These are phyloP conservation scores for Phytophthora capsici DNA, from an alignment of 352 stramenopile genomes.

Conservation along the genomic window DNA sequence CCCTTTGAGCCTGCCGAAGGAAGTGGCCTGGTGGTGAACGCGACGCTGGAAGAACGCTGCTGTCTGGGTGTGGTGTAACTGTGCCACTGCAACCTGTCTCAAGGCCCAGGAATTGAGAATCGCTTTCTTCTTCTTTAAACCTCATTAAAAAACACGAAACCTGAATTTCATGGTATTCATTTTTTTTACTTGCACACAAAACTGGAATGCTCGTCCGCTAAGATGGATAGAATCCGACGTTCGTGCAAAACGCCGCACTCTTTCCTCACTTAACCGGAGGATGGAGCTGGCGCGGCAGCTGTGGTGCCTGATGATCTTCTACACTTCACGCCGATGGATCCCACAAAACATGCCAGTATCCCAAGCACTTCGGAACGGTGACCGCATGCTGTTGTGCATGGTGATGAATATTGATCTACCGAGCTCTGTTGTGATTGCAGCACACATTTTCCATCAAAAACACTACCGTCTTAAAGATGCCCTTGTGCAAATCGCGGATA, in stretches of 20 bases:
- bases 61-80: slow-evolving; percentile 13
- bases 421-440: slow-evolving; percentile 20
- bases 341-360: too few species aligned
- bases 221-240: too few species aligned
- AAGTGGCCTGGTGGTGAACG: slow-evolving; percentile 2
- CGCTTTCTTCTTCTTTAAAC: neutral
- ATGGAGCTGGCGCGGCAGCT: too few species aligned
- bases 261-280: too few species aligned
- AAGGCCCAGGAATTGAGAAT: neutral
- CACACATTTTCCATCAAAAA: slow-evolving; percentile 21
- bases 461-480: slow-evolving; percentile 14
- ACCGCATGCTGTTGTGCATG: slow-evolving; percentile 19
- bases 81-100: neutral
- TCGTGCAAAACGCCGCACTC: too few species aligned
- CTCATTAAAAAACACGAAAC: neutral
- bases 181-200: neutral
- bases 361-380: too few species aligned
- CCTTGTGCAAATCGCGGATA: slow-evolving; percentile 20
- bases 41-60: slow-evolving; percentile 29
- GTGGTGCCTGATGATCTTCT: too few species aligned
- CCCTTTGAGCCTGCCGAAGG: slow-evolving; percentile 1
- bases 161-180: too few species aligned
- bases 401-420: slow-evolving; percentile 17
- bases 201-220: too few species aligned
- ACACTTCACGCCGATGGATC: too few species aligned